Evolutionary conservation across 2,329 filamentous ascomycete genomes (phyloP), one percentile per base, ranked within the genome.

Genomic region (Talaromyces sp.): DNA sequence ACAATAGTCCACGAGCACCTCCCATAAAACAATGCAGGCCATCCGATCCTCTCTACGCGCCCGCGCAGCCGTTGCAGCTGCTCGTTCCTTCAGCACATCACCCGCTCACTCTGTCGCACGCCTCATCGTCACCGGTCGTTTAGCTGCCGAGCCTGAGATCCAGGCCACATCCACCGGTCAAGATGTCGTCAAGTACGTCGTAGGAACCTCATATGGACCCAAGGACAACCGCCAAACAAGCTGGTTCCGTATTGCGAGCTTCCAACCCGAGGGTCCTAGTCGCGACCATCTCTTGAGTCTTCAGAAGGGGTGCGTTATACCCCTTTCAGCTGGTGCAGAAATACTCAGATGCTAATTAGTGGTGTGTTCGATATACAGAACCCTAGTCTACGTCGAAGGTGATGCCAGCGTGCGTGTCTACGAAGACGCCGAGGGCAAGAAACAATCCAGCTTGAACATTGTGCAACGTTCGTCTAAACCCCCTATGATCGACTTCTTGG

Each of bases 81-180:
- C 62, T 39, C 92, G 92, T 79, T 80, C 88, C 74, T 97, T 97
- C 86, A 92, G 88, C 82, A 88, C 88, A 71, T 81, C 87, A 47
- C 78, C 86, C 59, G 72, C 82, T 50, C 81, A 81, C 70, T 85
- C 86, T 68, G 74, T 95, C 70, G 91, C 95, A 71, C 90, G 89
- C 79, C 90, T 99, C 83, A 90, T 88, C 73, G 83, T 99, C 78
- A 85, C 97, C 71, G 95, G 95, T 74, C 90, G 93, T 78, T 87
- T 99, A 60, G 92, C 86, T 67, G 86, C 88, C 72, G 85, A 87
- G 62, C 94, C 95, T 66, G 93, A 97, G 83, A 73, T 93, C 70
- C 83, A 85, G 43, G 78, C 87, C 66, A 91, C 90, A 57, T 85
- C 86, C 72, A 89, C 82, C 61, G 92, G 92, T 66, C 85, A 84